phyloP scores from a whole-genome alignment of 1,284 basidiomycete species.

The Ganoderma boninense region DNA sequence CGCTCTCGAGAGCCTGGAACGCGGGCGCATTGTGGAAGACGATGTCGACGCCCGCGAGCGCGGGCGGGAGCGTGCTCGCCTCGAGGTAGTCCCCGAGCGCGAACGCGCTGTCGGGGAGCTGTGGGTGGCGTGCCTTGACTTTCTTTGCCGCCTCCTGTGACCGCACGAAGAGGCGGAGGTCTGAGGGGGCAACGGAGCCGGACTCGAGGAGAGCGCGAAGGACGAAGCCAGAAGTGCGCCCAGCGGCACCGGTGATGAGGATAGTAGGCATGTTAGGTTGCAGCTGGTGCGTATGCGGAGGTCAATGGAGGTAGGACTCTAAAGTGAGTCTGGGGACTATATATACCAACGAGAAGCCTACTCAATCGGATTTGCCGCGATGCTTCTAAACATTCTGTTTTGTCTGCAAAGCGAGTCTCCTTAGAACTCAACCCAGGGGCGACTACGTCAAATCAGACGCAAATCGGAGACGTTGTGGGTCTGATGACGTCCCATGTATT shows the following conservation, averaged over 20 bases:
- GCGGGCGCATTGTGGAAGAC: slow-evolving; percentile 45
- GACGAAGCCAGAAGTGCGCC: slow-evolving; percentile 42
- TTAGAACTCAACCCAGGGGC: background rate
- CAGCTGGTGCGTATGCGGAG: background rate
- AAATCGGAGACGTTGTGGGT: background rate
- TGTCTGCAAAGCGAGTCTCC: background rate
- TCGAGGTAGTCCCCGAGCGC: slow-evolving; percentile 43
- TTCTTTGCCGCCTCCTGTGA: slow-evolving; percentile 31
- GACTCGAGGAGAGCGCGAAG: slow-evolving; percentile 38
- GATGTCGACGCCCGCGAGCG: slow-evolving; percentile 37
- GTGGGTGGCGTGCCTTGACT: slow-evolving; percentile 29
- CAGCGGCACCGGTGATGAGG: slow-evolving; percentile 43
- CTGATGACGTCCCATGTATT: background rate
- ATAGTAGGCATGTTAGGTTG: slow-evolving; percentile 27
- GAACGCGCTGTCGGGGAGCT: slow-evolving; percentile 35
- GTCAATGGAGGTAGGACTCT: background rate
- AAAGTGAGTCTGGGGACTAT: background rate
- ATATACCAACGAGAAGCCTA: background rate
- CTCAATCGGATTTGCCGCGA: background rate
- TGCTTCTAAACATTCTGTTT: background rate
- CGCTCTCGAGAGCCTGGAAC: slow-evolving; percentile 40
- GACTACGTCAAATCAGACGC: background rate
- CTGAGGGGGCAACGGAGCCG: slow-evolving; percentile 20
- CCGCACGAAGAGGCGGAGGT: slow-evolving; percentile 40
- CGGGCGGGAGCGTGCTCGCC: slow-evolving; percentile 37